phyloP scores from a whole-genome alignment of 441 rosid genomes.

The Adansonia grandidieri region DNA sequence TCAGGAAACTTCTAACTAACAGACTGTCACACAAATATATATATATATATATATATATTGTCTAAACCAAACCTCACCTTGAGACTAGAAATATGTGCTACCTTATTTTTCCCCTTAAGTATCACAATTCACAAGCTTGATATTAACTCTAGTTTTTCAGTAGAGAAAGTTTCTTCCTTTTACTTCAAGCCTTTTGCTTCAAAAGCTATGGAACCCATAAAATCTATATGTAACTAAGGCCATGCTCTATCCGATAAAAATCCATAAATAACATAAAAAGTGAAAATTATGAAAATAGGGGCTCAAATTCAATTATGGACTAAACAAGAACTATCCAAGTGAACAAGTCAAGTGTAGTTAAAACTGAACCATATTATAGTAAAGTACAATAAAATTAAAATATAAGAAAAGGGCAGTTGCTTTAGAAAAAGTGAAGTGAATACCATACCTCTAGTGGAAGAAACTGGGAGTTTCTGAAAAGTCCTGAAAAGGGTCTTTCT shows the following conservation, averaged over 20 bases:
- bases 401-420: neutral
- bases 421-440: neutral
- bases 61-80: neutral
- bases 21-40: neutral
- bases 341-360: neutral
- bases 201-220: neutral
- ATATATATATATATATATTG: neutral
- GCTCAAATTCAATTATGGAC: conserved; percentile 9
- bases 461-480: conserved; percentile 44
- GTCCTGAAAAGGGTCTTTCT: conserved; percentile 49
- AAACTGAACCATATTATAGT: neutral
- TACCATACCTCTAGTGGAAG: conserved; percentile 44
- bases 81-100: neutral
- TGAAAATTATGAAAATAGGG: neutral
- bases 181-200: neutral
- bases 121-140: neutral
- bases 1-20: neutral
- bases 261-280: neutral
- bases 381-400: neutral
- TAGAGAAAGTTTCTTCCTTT: neutral
- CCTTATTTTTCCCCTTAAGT: neutral
- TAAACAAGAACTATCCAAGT: neutral
- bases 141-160: too few relatives aligned
- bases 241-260: neutral
- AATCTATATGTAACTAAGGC: neutral